Evolutionary conservation across 345 rosid species (phyloP), one percentile per base, ranked within the genome.

Genomic region (Syzygium aqueum): DNA sequence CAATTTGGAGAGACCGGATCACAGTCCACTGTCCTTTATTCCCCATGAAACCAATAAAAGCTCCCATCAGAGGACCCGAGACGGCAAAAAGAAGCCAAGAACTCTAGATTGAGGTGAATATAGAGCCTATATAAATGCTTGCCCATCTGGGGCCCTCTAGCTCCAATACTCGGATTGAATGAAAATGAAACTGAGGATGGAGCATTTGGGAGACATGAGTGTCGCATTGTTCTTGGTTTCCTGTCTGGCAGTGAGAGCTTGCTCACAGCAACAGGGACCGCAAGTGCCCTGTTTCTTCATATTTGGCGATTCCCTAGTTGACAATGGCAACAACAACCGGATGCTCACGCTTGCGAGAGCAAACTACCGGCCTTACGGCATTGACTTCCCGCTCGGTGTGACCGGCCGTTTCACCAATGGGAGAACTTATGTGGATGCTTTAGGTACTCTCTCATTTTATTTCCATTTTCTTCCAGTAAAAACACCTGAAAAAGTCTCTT

Each of bases 271-370:
- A 19, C 93, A 86, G 89, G 88, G 89, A 85, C 77, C 93, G 30
- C 94, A 95, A 88, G 98, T 93, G 77, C 97, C 99, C 33, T 93
- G 98, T 89, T 95, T 93, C 92, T 97, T 93, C 90, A 92, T 96
- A 51, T 95, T 97, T 9, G 98, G 98, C n/a, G 99, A 97, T 85
- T 96, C 99, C 4, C 88, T 97, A 87, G 99, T 96, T 6, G 99
- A 97, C 85, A 97, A 96, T 90, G 99, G 99, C 82, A 97, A 96
- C 89, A 97, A 97, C 85, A 96, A 97, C 87, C 89, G 94, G 85
- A 87, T 97, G 88, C 67, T 91, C 5, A 93, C 98, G 2, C 94
- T 95, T 65, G 95, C 98, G 61, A 91, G 97, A 89, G 98, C 99
- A 84, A 91, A 97, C 90, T 97, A 95, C 56, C 85, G 96, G 89